A percentile compares a stretch with the other conserved stretches of the same genome.
Conservation (phyloP, 805 yeast species). For the Danielia oregonensis region DNA sequence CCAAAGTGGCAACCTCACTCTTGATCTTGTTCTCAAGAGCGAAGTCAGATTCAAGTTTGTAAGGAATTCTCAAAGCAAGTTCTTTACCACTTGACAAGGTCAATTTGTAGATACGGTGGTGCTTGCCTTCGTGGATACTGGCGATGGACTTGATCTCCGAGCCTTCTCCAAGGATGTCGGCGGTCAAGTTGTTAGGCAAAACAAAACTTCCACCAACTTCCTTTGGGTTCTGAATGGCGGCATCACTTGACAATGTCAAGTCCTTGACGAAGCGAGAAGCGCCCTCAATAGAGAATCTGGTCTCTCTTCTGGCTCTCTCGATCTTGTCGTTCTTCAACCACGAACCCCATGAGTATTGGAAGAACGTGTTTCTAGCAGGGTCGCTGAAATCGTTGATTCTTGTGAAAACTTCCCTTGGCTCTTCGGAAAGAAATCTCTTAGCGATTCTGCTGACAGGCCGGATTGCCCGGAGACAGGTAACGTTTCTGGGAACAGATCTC, state of each 20-base stretch:
- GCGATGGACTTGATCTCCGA: constrained; percentile 62
- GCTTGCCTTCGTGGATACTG: constrained; percentile 91
- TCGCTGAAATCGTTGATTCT: constrained; percentile 57
- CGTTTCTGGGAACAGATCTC: constrained; percentile 1
- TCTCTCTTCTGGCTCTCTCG: constrained; percentile 73
- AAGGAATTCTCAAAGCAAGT: constrained; percentile 82
- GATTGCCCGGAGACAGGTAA: neutral
- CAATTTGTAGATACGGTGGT: constrained; percentile 80
- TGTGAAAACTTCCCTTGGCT: constrained; percentile 46
- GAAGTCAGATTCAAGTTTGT: constrained; percentile 64
- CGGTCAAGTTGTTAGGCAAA: constrained; percentile 47
- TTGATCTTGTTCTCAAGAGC: constrained; percentile 66
- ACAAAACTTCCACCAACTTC: constrained; percentile 41
- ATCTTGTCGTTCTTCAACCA: constrained; percentile 79
- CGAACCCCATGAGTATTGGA: constrained; percentile 91
- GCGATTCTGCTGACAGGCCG: too few species aligned
- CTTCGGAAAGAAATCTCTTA: constrained; percentile 5
- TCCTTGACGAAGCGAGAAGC: constrained; percentile 50
- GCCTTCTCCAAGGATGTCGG: constrained; percentile 41
- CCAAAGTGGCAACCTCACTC: constrained; percentile 92
- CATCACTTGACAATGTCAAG: constrained; percentile 36
- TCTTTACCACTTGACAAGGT: constrained; percentile 57
- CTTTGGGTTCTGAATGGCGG: constrained; percentile 25
- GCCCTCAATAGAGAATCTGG: constrained; percentile 80
- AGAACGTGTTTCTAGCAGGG: constrained; percentile 68